A percentile compares a stretch with the other conserved stretches of the same genome.
These are phyloP conservation scores for Dryas drummondii DNA, from an alignment of 306 rosid species.

Conservation along the genomic window DNA sequence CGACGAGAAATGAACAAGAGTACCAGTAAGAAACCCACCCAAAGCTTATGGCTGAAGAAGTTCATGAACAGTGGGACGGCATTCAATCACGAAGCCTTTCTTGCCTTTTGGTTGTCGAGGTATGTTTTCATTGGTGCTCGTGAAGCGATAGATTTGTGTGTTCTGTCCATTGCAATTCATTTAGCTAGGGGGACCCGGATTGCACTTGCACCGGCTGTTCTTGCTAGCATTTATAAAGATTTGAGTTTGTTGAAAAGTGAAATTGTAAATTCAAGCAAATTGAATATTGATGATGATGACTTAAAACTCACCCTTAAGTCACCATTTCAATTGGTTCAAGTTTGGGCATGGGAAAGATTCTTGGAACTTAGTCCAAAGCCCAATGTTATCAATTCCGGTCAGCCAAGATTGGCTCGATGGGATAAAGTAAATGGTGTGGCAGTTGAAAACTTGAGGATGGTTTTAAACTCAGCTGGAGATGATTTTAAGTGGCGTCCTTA, in stretches of 20 bases:
- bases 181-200: slow-evolving; percentile 22
- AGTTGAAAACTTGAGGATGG: neutral
- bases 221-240: slow-evolving; percentile 22
- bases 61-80: slow-evolving; percentile 36
- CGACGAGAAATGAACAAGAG: neutral
- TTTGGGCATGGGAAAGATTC: slow-evolving; percentile 32
- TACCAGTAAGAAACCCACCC: no score
- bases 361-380: neutral
- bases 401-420: slow-evolving; percentile 32
- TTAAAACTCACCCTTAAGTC: slow-evolving; percentile 18
- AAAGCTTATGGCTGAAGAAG: slow-evolving; percentile 23
- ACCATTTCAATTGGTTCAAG: slow-evolving; percentile 16
- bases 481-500: slow-evolving; percentile 26
- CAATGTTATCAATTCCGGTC: neutral
- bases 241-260: neutral
- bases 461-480: slow-evolving; percentile 15
- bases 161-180: slow-evolving; percentile 29
- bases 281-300: neutral
- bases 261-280: neutral
- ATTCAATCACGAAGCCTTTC: slow-evolving; percentile 57
- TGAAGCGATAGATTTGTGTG: neutral
- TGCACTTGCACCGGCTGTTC: slow-evolving; percentile 17
- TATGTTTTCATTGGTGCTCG: slow-evolving; percentile 28
- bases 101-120: slow-evolving; percentile 46
- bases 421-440: neutral